Conservation (phyloP, 2,329 filamentous ascomycete genomes). For the Colletotrichum noveboracense region DNA sequence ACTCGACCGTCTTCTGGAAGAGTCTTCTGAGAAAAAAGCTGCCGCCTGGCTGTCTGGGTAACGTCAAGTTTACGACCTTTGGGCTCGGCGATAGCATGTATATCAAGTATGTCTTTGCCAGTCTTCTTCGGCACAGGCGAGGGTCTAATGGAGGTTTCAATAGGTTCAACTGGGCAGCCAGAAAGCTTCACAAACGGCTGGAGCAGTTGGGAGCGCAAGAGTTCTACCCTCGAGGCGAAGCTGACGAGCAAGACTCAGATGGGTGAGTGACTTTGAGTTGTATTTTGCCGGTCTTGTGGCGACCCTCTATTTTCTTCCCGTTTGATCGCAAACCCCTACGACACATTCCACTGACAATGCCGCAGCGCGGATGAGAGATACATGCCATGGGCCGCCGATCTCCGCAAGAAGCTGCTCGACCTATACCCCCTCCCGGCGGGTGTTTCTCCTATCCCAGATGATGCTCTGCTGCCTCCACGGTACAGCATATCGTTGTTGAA, state of each 20-base stretch:
- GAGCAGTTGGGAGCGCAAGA: slow-evolving; percentile 81
- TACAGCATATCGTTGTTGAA: slow-evolving; percentile 61
- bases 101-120: slow-evolving; percentile 66
- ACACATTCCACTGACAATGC: not conserved
- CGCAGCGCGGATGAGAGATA: slow-evolving; percentile 81
- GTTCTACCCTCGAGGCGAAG: slow-evolving; percentile 81
- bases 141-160: not conserved
- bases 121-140: not conserved
- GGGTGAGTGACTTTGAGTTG: slow-evolving; percentile 61
- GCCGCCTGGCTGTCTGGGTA: slow-evolving; percentile 69
- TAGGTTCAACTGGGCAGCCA: slow-evolving; percentile 91
- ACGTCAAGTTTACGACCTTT: slow-evolving; percentile 81
- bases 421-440: slow-evolving; percentile 73
- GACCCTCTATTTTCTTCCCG: not conserved
- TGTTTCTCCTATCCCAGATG: slow-evolving; percentile 72
- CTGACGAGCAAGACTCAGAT: slow-evolving; percentile 92
- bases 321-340: not conserved
- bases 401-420: slow-evolving; percentile 71
- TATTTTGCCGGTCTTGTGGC: not conserved
- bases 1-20: slow-evolving; percentile 84
- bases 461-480: slow-evolving; percentile 77
- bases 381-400: slow-evolving; percentile 74
- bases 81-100: slow-evolving; percentile 96
- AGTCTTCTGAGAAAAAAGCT: slow-evolving; percentile 81
- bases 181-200: slow-evolving; percentile 86